phyloP scores from a whole-genome alignment of 2,329 filamentous ascomycete genomes.

The Coniochaeta hoffmannii region DNA sequence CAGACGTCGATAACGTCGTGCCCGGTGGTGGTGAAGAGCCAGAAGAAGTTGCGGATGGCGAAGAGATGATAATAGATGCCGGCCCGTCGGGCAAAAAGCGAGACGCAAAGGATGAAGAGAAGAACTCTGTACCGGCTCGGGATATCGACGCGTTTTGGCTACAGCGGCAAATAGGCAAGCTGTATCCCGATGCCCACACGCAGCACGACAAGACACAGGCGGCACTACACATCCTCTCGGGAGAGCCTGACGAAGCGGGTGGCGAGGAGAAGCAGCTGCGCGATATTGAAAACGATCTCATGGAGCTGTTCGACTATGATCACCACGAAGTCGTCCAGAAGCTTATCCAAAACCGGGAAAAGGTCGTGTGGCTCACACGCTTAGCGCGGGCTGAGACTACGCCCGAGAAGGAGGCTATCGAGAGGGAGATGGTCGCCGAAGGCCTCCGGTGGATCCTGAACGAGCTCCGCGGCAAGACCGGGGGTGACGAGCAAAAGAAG shows the following conservation, averaged over 20 bases:
- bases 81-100: slow-evolving; percentile 40
- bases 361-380: slow-evolving; percentile 90
- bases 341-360: slow-evolving; percentile 85
- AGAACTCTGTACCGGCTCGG: slow-evolving; percentile 65
- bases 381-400: slow-evolving; percentile 77
- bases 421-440: slow-evolving; percentile 85
- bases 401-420: slow-evolving; percentile 66
- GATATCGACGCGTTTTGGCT: slow-evolving; percentile 98
- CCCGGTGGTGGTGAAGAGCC: slow-evolving; percentile 38
- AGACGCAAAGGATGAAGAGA: slow-evolving; percentile 41
- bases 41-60: slow-evolving; percentile 50
- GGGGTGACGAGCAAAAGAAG: slow-evolving; percentile 50
- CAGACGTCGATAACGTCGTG: slow-evolving; percentile 45
- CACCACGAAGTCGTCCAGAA: slow-evolving; percentile 88
- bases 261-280: slow-evolving; percentile 79
- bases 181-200: slow-evolving; percentile 86
- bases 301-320: slow-evolving; percentile 97
- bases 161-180: slow-evolving; percentile 79
- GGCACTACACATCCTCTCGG: slow-evolving; percentile 75
- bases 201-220: slow-evolving; percentile 89
- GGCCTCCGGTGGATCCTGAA: slow-evolving; percentile 82
- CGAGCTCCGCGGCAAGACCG: slow-evolving; percentile 71
- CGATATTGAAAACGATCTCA: slow-evolving; percentile 95
- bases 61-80: slow-evolving; percentile 79
- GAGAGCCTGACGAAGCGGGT: slow-evolving; percentile 59